Percentiles rank a stretch among this genome's conserved stretches.
Conservation (phyloP, 257 asterid genomes). For the Ilex asprella region DNA sequence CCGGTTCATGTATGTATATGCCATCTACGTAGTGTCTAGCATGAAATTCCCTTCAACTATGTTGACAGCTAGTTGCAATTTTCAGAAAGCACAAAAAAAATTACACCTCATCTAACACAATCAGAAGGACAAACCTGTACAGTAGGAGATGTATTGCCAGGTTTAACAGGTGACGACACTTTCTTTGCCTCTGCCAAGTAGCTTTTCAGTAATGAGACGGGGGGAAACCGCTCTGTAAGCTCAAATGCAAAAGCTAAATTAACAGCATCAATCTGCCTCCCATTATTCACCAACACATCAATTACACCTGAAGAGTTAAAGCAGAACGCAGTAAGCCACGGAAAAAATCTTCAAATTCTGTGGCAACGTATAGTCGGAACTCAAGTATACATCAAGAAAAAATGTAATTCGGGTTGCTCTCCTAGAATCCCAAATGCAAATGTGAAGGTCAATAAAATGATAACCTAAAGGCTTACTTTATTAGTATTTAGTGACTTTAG, state of each 20-base stretch:
- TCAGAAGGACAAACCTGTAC: constrained; percentile 54
- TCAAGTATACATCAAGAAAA: background rate
- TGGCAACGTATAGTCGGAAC: background rate
- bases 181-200: constrained; percentile 78
- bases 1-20: too few relatives aligned
- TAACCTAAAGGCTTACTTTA: too few relatives aligned
- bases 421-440: too few relatives aligned
- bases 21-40: too few relatives aligned
- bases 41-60: background rate
- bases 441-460: too few relatives aligned
- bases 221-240: constrained; percentile 75
- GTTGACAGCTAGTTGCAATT: background rate
- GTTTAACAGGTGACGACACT: constrained; percentile 33
- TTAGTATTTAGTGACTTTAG: too few relatives aligned
- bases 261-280: constrained; percentile 96
- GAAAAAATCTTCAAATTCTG: constrained; percentile 4
- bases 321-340: constrained; percentile 4
- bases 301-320: constrained; percentile 65
- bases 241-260: constrained; percentile 88
- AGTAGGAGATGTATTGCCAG: constrained; percentile 62
- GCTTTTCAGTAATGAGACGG: constrained; percentile 64
- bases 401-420: background rate
- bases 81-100: background rate
- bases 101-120: background rate
- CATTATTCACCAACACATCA: constrained; percentile 72